These are phyloP conservation scores for Neopestalotiopsis sp. DNA, from an alignment of 2,329 filamentous ascomycete genomes.

Conservation along the genomic window DNA sequence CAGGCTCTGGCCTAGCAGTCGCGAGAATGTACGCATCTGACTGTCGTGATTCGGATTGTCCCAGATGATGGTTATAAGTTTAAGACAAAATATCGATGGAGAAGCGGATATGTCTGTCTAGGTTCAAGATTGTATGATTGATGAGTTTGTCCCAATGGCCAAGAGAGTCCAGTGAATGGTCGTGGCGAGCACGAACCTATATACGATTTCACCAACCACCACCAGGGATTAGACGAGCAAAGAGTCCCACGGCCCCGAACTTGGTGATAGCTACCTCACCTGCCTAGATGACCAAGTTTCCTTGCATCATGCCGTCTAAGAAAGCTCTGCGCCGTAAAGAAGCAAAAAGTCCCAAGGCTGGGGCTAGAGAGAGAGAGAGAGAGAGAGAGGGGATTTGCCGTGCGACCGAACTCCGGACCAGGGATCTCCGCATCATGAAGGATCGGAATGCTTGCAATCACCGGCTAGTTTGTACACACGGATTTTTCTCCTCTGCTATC, in stretches of 20 bases:
- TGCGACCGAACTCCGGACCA: slow-evolving; percentile 1
- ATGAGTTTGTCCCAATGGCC: neutral
- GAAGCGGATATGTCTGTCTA: neutral
- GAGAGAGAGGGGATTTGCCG: neutral
- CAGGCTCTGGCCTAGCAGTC: slow-evolving; percentile 12
- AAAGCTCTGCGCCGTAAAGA: neutral
- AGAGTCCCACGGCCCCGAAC: neutral
- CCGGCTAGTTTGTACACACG: neutral
- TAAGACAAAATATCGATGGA: neutral
- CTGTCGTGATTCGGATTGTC: neutral
- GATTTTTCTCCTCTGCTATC: neutral
- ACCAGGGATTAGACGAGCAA: slow-evolving; percentile 1
- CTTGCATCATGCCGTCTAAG: neutral
- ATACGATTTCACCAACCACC: neutral
- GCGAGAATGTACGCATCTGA: slow-evolving; percentile 2
- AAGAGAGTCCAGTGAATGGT: neutral
- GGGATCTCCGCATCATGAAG: slow-evolving; percentile 1
- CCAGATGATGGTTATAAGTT: neutral
- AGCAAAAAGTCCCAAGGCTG: neutral
- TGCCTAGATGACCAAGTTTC: no score
- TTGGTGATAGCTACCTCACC: neutral
- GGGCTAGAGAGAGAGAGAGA: neutral
- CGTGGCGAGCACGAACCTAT: neutral
- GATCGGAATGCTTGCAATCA: neutral
- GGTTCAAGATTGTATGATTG: neutral